Evolutionary conservation across 768 basidiomycete genomes (phyloP), one percentile per base, ranked within the genome.

Genomic region (Lentinula edodes): DNA sequence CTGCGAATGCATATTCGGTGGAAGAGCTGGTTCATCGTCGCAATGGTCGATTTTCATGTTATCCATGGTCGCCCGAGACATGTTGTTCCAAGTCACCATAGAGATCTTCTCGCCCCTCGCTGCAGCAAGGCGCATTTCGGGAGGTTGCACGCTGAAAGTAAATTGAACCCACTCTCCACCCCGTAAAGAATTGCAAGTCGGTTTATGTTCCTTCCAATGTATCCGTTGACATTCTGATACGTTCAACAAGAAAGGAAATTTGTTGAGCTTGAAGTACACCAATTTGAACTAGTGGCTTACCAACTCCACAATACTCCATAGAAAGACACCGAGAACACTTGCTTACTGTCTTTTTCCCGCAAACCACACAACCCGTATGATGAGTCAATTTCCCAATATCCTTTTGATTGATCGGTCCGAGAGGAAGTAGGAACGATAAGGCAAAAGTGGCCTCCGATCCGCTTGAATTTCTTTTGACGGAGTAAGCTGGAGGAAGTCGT

Each of bases 181-280:
- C 51, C 66, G 64, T 28, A 74, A 52, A 6, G 71, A 65, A 34
- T 63, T 68, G 60, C 73, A 74, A 0, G 61, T 39, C 1, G 59
- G 58, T 62, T 70, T 72, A 64, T 74, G 73, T 7, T 61, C 32
- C 23, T 62, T 63, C 73, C 73, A 74, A 64, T 74, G 67, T 8
- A 42, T 61, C 6, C 46, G 61, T 53, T 74, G 73, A 42, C 73
- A 74, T 20, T 67, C 72, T 68, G 35, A 10, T 20, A 20, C 9
- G 12, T 52, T 35, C 15, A 23, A 55, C 7, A 4, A 3, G 20
- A 23, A 12, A n/a, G 18, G 36, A 23, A 52, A 8, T 39, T 52
- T 52, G 16, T 15, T 52, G 35, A 38, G 34, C 5, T 15, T 5
- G 7, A 8, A n/a, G 45, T 9, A 18, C 34, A n/a, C n/a, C 52